These are phyloP conservation scores for Epichloe uncinata DNA, from an alignment of 2,329 filamentous ascomycete species.

Conservation along the genomic window DNA sequence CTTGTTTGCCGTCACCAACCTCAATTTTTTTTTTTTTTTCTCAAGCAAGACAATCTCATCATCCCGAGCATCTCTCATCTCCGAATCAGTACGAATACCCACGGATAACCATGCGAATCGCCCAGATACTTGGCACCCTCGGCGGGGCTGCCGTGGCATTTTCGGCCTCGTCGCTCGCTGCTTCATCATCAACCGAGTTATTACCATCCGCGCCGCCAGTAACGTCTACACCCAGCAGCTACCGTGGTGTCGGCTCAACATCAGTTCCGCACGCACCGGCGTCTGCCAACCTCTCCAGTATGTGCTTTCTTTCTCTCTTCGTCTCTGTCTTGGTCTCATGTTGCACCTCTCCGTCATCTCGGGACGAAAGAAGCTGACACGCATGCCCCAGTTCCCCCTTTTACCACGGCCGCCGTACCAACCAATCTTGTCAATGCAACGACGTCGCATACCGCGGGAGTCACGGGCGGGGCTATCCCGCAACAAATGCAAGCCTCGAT, in stretches of 20 bases:
- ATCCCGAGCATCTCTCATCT: neutral
- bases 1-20: neutral
- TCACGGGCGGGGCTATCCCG: slow-evolving; percentile 20
- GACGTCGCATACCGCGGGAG: slow-evolving; percentile 13
- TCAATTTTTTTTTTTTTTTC: no score
- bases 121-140: slow-evolving; percentile 7
- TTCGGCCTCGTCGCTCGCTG: slow-evolving; percentile 4
- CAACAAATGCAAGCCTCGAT: slow-evolving; percentile 21
- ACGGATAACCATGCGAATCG: slow-evolving; percentile 9
- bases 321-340: no score
- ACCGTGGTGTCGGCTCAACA: neutral
- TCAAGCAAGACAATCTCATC: no score
- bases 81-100: neutral
- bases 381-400: slow-evolving; percentile 3
- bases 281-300: slow-evolving; percentile 2
- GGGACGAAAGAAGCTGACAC: slow-evolving; percentile 2
- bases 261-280: neutral
- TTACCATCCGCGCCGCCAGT: neutral
- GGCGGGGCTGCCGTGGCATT: slow-evolving; percentile 8
- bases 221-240: neutral
- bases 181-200: neutral
- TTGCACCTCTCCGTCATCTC: no score
- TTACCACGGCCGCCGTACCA: slow-evolving; percentile 2
- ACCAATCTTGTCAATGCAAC: slow-evolving; percentile 15
- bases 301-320: neutral